phyloP scores from a whole-genome alignment of 169 alveolate genomes.

The Cryptosporidium xiaoi region DNA sequence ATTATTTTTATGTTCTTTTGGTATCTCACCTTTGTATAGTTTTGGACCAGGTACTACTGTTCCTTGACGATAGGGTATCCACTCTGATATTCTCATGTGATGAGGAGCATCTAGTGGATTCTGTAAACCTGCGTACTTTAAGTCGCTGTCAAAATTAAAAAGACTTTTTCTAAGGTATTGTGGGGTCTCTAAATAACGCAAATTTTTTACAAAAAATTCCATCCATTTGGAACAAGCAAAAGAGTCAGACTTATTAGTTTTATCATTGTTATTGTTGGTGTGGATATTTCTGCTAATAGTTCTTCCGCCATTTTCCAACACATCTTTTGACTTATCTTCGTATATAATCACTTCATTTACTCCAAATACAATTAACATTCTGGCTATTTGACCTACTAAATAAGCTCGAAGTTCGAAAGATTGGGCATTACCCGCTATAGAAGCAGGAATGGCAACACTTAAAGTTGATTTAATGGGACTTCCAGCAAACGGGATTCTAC shows the following conservation, averaged over 20 bases:
- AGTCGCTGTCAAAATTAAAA: conserved; percentile 85
- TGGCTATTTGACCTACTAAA: conserved; percentile 91
- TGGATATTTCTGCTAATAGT: not conserved
- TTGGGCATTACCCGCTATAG: conserved; percentile 86
- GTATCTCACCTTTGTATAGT: conserved; percentile 23
- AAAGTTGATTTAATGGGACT: conserved; percentile 81
- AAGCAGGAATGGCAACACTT: conserved; percentile 87
- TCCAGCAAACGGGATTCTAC: conserved; percentile 80
- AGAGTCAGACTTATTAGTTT: not conserved
- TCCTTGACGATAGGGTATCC: conserved; percentile 92
- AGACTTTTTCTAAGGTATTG: conserved; percentile 94
- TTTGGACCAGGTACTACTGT: conserved; percentile 85
- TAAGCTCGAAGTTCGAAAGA: conserved; percentile 89
- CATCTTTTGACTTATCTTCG: conserved; percentile 84
- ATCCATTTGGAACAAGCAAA: conserved; percentile 79
- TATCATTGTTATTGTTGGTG: not conserved
- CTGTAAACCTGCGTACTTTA: conserved; percentile 95
- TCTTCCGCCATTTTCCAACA: conserved; percentile 27
- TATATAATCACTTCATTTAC: conserved; percentile 93
- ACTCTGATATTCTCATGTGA: conserved; percentile 94
- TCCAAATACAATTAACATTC: conserved; percentile 90
- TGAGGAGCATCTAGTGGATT: conserved; percentile 99
- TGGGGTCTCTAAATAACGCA: conserved; percentile 98
- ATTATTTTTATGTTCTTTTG: conserved; percentile 26
- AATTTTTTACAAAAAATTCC: conserved; percentile 90